Evolutionary conservation across 2,329 filamentous ascomycete genomes (phyloP).

Genomic region (Endocalyx cinctus): DNA sequence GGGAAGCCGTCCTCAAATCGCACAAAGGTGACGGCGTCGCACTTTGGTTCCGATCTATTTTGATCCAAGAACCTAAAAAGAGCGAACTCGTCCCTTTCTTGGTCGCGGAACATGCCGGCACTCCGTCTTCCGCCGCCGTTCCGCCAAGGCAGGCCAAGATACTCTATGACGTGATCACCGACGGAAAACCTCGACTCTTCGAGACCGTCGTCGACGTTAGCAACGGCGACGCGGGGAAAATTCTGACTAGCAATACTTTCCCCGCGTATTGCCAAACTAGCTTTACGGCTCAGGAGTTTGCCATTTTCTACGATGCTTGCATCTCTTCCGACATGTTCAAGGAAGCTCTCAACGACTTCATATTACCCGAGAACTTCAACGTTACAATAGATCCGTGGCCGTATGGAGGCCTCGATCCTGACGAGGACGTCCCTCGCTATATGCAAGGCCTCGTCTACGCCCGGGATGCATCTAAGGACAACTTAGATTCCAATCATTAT

Average conservation of each 20-base stretch:
- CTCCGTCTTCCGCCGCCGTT: constrained; percentile 11
- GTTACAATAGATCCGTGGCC: constrained; percentile 60
- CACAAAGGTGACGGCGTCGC: constrained; percentile 16
- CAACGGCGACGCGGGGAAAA: constrained; percentile 21
- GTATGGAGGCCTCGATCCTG: constrained; percentile 46
- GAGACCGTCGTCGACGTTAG: constrained; percentile 36
- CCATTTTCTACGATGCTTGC: constrained; percentile 35
- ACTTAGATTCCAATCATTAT: constrained; percentile 58
- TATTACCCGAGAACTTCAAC: constrained; percentile 38
- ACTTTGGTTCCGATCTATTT: constrained; percentile 22
- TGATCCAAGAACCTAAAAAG: constrained; percentile 24
- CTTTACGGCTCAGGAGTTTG: constrained; percentile 35
- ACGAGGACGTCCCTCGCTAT: constrained; percentile 35
- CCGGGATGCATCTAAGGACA: constrained; percentile 36
- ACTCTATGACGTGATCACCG: constrained; percentile 37
- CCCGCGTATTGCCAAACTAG: constrained; percentile 31
- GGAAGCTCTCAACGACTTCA: constrained; percentile 42
- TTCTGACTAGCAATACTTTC: constrained; percentile 24
- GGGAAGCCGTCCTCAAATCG: constrained; percentile 19
- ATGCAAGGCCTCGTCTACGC: constrained; percentile 49
- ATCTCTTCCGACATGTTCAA: constrained; percentile 40
- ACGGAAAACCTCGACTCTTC: constrained; percentile 27
- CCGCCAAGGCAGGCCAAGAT: constrained; percentile 40
- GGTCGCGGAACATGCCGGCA: constrained; percentile 23
- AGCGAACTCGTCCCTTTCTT: constrained; percentile 21